Percentiles rank a stretch among this genome's conserved stretches.
Evolutionary conservation across 805 yeast genomes (phyloP).

Genomic region (Wickerhamomyces hampshirensis): DNA sequence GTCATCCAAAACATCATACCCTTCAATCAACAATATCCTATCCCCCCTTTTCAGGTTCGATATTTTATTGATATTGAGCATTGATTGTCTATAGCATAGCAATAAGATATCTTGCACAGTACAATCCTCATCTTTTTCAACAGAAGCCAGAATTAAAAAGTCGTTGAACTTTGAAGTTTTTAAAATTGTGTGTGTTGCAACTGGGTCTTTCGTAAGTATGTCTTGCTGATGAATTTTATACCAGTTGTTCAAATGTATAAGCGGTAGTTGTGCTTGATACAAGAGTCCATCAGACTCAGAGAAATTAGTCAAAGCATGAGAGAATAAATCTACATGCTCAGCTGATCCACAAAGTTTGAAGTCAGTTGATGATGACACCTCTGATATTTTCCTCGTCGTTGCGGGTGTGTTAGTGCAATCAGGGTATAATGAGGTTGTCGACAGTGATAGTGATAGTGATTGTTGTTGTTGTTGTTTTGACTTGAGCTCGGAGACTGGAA

Average conservation of each 20-base stretch:
- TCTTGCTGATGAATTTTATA: conserved; percentile 14
- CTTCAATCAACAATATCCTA: conserved; percentile 7
- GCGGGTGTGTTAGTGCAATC: too few relatives aligned
- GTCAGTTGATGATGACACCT: background rate
- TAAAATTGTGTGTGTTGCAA: conserved; percentile 3
- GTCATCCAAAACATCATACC: conserved; percentile 3
- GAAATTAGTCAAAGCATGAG: too few relatives aligned
- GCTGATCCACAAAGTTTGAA: background rate
- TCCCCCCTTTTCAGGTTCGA: conserved; percentile 14
- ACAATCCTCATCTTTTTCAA: conserved; percentile 2
- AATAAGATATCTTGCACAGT: conserved; percentile 7
- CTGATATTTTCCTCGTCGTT: background rate
- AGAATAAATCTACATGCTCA: too few relatives aligned
- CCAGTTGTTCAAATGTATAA: conserved; percentile 20
- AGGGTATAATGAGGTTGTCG: too few relatives aligned
- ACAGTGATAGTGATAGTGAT: too few relatives aligned
- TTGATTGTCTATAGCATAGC: conserved; percentile 16
- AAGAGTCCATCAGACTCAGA: conserved; percentile 4
- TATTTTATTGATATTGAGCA: conserved; percentile 4
- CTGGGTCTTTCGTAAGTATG: conserved; percentile 1
- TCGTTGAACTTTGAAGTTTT: conserved; percentile 11
- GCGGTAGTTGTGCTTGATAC: conserved; percentile 13
- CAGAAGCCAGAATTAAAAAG: conserved; percentile 7
- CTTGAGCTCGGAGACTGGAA: too few relatives aligned
- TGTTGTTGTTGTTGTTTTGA: too few relatives aligned